Evolutionary conservation across 345 rosid genomes (phyloP).

Genomic region (Psidium guajava): DNA sequence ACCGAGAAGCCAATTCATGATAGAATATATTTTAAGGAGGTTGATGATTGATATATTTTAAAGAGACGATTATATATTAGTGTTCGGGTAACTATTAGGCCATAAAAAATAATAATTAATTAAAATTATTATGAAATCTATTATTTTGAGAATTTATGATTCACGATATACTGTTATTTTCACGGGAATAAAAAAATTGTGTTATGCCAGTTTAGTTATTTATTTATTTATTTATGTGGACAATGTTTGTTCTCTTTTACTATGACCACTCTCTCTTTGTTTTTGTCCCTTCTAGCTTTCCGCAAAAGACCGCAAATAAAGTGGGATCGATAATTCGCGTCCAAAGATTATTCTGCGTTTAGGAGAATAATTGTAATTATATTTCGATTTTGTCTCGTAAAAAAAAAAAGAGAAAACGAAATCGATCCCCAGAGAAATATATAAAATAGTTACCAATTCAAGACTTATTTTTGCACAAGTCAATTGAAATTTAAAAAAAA

Average conservation of each 20-base stretch:
- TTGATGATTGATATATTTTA: neutral
- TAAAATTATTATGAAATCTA: no score
- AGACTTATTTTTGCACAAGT: neutral
- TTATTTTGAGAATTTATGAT: no score
- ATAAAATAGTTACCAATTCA: neutral
- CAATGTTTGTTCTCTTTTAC: neutral
- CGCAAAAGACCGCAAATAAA: neutral
- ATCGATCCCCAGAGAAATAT: neutral
- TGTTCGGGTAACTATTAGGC: no score
- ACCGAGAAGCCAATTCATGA: neutral
- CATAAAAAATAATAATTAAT: no score
- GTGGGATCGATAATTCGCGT: neutral
- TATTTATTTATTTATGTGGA: neutral
- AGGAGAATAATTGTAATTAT: neutral
- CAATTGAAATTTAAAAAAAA: neutral
- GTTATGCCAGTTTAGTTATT: no score
- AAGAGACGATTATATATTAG: no score
- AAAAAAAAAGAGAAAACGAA: neutral
- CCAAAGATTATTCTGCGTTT: neutral
- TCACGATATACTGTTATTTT: no score
- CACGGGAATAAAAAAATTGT: no score
- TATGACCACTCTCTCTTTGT: neutral
- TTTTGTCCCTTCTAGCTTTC: neutral
- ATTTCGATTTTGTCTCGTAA: neutral
- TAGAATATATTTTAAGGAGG: neutral